phyloP scores from a whole-genome alignment of 2,329 filamentous ascomycete species.

The Endocalyx cinctus region DNA sequence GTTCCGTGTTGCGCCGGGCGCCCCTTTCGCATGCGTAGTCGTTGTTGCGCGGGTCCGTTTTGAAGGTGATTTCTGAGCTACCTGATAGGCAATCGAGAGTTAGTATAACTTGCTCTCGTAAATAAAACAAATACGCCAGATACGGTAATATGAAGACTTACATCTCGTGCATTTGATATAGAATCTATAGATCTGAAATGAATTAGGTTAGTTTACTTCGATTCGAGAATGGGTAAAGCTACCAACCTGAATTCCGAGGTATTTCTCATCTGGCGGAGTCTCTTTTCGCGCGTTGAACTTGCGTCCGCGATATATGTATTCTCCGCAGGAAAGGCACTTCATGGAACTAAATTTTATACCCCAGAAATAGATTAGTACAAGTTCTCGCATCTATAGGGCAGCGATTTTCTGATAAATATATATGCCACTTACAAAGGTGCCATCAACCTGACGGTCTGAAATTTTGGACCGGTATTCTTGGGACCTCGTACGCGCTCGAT shows the following conservation, averaged over 20 bases:
- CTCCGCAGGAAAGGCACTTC: constrained; percentile 43
- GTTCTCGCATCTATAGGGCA: too few relatives aligned
- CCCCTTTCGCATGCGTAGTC: constrained; percentile 79
- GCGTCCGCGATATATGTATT: constrained; percentile 87
- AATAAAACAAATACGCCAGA: too few relatives aligned
- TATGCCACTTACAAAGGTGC: too few relatives aligned
- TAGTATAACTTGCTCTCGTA: too few relatives aligned
- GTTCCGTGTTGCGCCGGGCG: constrained; percentile 89
- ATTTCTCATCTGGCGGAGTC: constrained; percentile 80
- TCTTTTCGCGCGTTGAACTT: constrained; percentile 97
- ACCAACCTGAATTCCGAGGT: constrained; percentile 66
- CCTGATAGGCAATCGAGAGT: too few relatives aligned
- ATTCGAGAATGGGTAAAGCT: not conserved
- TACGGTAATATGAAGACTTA: too few relatives aligned
- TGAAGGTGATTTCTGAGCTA: constrained; percentile 15
- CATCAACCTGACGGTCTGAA: constrained; percentile 88
- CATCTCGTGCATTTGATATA: constrained; percentile 60
- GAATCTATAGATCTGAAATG: constrained; percentile 66
- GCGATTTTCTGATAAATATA: too few relatives aligned
- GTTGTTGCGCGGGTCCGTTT: constrained; percentile 88
- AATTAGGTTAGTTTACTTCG: not conserved
- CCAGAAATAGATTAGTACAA: too few relatives aligned
- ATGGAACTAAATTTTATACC: too few relatives aligned
- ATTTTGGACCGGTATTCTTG: constrained; percentile 70
- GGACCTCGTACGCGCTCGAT: constrained; percentile 65